Conservation (phyloP, 768 basidiomycete species). For the Heimioporus sp. region DNA sequence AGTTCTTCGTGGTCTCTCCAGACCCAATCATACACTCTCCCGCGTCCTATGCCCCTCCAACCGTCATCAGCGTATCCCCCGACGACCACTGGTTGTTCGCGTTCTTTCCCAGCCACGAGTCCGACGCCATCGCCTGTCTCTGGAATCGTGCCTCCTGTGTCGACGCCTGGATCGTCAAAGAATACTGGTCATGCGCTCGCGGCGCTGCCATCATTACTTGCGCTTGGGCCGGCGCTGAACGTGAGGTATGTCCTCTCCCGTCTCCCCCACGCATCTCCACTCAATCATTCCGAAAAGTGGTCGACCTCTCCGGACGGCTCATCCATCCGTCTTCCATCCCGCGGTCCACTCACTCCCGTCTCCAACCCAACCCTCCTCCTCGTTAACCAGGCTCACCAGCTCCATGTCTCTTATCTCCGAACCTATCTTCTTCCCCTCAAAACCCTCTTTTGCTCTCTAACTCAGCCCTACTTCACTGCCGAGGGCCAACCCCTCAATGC, state of each 20-base stretch:
- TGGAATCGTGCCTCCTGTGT: slow-evolving; percentile 61
- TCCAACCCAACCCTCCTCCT: slow-evolving; percentile 57
- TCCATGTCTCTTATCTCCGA: slow-evolving; percentile 55
- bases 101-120: slow-evolving; percentile 61
- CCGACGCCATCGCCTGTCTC: slow-evolving; percentile 60
- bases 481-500: slow-evolving; percentile 36
- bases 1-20: slow-evolving; percentile 59
- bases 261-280: neutral
- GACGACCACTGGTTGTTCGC: slow-evolving; percentile 68
- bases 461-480: slow-evolving; percentile 34
- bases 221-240: slow-evolving; percentile 56
- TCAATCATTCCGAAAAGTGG: slow-evolving; percentile 47
- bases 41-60: slow-evolving; percentile 56
- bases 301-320: slow-evolving; percentile 40
- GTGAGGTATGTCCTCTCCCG: slow-evolving; percentile 48
- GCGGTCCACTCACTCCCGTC: slow-evolving; percentile 55
- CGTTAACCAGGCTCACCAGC: slow-evolving; percentile 61
- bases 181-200: slow-evolving; percentile 51
- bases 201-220: slow-evolving; percentile 60
- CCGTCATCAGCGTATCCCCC: slow-evolving; percentile 58
- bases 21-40: slow-evolving; percentile 45
- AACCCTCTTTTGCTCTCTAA: slow-evolving; percentile 49
- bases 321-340: slow-evolving; percentile 52
- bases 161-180: slow-evolving; percentile 59
- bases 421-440: slow-evolving; percentile 43